Conservation (phyloP, 805 yeast species). For the Monosporozyma aerobia region DNA sequence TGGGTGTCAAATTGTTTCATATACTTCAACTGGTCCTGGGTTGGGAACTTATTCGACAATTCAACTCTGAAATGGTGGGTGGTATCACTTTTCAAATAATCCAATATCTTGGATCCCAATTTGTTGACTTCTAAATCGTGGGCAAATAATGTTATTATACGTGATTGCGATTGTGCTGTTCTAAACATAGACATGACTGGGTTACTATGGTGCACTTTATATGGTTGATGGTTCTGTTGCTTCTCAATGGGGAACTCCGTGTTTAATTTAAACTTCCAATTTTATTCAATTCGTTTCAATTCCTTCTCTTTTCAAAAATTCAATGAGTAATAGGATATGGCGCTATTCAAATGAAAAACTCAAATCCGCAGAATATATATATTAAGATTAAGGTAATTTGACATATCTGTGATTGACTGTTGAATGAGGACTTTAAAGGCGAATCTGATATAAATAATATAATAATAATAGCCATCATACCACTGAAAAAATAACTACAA, state of each 20-base stretch:
- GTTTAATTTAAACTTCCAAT: background rate
- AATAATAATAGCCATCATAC: no score
- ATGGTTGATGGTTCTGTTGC: background rate
- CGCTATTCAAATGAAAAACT: background rate
- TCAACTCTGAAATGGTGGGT: slow-evolving; percentile 15
- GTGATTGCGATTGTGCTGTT: slow-evolving; percentile 37
- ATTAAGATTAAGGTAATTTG: no score
- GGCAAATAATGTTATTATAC: slow-evolving; percentile 38
- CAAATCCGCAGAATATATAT: no score
- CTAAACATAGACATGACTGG: slow-evolving; percentile 39
- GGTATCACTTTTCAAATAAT: slow-evolving; percentile 8
- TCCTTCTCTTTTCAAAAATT: background rate
- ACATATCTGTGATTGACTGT: no score
- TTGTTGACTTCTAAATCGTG: slow-evolving; percentile 19
- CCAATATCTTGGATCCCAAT: slow-evolving; percentile 3
- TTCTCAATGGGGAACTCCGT: background rate
- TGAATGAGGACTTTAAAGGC: no score
- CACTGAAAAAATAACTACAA: no score
- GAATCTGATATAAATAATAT: no score
- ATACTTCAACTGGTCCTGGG: slow-evolving; percentile 24
- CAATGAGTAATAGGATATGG: background rate
- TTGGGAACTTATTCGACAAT: slow-evolving; percentile 20
- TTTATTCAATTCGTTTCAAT: no score
- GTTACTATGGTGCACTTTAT: background rate
- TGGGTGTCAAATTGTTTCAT: slow-evolving; percentile 13